Conservation (phyloP, 805 yeast species). For the Saccharomycopsis capsularis region DNA sequence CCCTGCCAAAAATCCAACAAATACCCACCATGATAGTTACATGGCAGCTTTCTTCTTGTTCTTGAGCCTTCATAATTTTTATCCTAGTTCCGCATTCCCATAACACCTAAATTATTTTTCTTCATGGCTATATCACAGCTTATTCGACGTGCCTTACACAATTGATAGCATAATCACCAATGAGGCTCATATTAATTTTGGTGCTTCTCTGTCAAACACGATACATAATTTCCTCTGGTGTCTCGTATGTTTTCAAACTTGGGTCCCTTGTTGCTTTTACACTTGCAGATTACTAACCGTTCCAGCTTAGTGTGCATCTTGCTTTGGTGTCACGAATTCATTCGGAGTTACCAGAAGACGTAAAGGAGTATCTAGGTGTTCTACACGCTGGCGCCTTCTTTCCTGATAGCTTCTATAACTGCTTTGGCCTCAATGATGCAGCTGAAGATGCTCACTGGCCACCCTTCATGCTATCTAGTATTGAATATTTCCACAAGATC, state of each 20-base stretch:
- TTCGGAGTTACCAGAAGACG: conserved; percentile 30
- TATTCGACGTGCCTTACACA: no score
- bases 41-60: no score
- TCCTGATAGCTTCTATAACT: conserved; percentile 63
- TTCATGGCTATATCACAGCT: no score
- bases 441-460: conserved; percentile 72
- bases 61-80: no score
- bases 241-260: neutral
- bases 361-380: conserved; percentile 28
- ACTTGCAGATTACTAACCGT: neutral
- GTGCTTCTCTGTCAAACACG: no score
- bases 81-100: no score
- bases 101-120: no score
- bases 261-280: neutral
- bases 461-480: conserved; percentile 45
- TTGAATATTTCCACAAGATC: conserved; percentile 35
- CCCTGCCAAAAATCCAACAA: no score
- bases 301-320: conserved; percentile 29
- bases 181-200: neutral
- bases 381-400: conserved; percentile 58
- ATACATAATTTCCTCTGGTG: neutral
- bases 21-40: no score
- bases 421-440: conserved; percentile 42
- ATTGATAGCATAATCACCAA: no score
- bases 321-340: conserved; percentile 31